A percentile compares a stretch with the other conserved stretches of the same genome.
Evolutionary conservation across 768 basidiomycete species (phyloP).

Genomic region (Auricularia sp.): DNA sequence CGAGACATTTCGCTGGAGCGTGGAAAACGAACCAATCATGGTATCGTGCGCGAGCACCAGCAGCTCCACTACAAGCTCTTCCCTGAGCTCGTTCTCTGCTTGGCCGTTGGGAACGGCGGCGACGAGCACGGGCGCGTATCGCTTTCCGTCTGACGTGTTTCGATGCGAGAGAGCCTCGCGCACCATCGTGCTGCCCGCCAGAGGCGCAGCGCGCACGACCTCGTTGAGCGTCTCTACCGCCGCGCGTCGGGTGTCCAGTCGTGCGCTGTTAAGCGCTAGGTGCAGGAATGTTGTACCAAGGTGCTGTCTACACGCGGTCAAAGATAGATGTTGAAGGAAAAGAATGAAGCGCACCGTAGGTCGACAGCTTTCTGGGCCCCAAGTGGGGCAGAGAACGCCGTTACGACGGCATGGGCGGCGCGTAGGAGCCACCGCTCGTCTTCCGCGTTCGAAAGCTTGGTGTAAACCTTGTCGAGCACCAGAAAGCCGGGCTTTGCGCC

Average conservation of each 20-base stretch:
- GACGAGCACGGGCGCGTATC: conserved; percentile 43
- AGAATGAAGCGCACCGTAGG: conserved; percentile 33
- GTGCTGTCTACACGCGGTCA: conserved; percentile 17
- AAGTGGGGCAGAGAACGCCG: conserved; percentile 40
- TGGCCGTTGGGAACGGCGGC: conserved; percentile 34
- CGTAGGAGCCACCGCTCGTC: conserved; percentile 74
- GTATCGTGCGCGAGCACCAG: conserved; percentile 70
- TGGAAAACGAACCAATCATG: conserved; percentile 38
- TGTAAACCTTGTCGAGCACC: conserved; percentile 79
- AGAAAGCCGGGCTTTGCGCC: conserved; percentile 74
- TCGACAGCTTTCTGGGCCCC: conserved; percentile 32
- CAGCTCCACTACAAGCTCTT: conserved; percentile 40
- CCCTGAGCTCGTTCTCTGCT: conserved; percentile 32
- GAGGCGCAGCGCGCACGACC: conserved; percentile 31
- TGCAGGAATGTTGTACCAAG: conserved; percentile 61
- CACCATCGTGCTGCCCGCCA: conserved; percentile 41
- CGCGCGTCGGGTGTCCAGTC: conserved; percentile 42
- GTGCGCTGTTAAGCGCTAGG: conserved; percentile 49
- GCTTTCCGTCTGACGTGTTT: conserved; percentile 24
- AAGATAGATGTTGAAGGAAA: background rate
- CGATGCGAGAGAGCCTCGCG: conserved; percentile 49
- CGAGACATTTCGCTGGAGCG: background rate
- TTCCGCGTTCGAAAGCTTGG: conserved; percentile 47
- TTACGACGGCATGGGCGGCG: conserved; percentile 42
- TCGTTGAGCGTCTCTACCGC: conserved; percentile 34